Base-by-base conservation (phyloP, 2,329 filamentous ascomycete species). In the Diaporthe sp. region DNA sequence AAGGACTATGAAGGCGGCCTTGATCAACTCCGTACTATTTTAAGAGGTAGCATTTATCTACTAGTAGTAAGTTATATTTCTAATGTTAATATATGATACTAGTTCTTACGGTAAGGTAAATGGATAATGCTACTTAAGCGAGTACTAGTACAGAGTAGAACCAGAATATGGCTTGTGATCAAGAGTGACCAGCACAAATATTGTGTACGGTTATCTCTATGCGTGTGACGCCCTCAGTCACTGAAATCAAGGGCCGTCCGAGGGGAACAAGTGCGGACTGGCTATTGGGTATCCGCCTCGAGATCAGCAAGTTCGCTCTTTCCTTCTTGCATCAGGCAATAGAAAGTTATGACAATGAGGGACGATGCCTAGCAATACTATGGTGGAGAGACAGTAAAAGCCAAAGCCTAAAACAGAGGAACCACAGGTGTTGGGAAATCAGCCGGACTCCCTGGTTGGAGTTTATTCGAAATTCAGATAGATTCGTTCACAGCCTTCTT, bases 381-480 rank as follows among this genome's bases (percentile, higher is more conserved):
- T 19, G 25, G 15, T 9, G 17, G 25, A 3, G 17, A 13, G 15
- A 22, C 10, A 25, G 25, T n/a, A 9, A 66, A 17, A 25, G 28
- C 19, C 19, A 0, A 17, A 45, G 60, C 60, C 28, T 15, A 12
- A 66, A 50, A 66, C 10, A 33, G 42, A 50, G 40, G 22, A 13
- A 50, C 28, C 6, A 66, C 22, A 33, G 5, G 19, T 17, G 45
- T 8, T n/a, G 22, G 28, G 61, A 66, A 66, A 66, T 66, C 50
- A 22, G 61, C 42, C 35, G 61, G 42, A 6, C 28, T n/a, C 12
- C 28, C 25, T 50, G 6, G 42, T 12, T 38, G 19, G 35, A 66
- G 61, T 33, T 66, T 66, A 66, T 66, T 50, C n/a, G 40, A 35
- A 66, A 66, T 66, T 33, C 42, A 66, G 42, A 66, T 66, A 35